Conservation (phyloP, 2,329 filamentous ascomycete genomes). For the Colletotrichum sublineola region DNA sequence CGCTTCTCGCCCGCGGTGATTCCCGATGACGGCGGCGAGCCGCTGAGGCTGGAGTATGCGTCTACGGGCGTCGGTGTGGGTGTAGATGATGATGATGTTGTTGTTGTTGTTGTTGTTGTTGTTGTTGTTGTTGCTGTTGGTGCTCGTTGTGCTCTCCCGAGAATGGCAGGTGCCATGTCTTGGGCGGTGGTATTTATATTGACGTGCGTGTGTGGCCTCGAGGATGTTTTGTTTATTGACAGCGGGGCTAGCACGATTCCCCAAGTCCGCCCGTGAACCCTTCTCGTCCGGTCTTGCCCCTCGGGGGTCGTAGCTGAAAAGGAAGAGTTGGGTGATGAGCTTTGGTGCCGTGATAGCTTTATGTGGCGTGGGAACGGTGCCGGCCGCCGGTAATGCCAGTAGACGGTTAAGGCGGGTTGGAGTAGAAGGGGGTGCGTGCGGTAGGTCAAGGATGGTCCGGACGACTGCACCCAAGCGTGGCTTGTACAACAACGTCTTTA, state of each 20-base stretch:
- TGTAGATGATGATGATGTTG: not conserved
- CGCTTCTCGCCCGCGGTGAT: too few relatives aligned
- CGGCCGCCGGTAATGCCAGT: constrained; percentile 27
- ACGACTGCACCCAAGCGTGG: constrained; percentile 31
- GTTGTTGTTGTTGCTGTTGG: not conserved
- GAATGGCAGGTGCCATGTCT: constrained; percentile 37
- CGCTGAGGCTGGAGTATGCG: constrained; percentile 4
- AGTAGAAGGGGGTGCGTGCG: not conserved
- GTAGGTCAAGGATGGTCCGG: constrained; percentile 15
- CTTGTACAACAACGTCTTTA: constrained; percentile 2
- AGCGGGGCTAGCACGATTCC: constrained; percentile 21
- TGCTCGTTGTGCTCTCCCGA: constrained; percentile 6
- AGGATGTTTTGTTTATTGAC: constrained; percentile 21
- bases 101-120: not conserved
- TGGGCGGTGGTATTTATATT: constrained; percentile 29
- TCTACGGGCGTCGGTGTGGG: constrained; percentile 4
- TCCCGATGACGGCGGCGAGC: not conserved
- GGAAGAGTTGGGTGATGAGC: not conserved
- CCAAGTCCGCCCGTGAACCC: not conserved
- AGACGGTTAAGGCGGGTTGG: constrained; percentile 15
- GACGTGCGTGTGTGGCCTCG: constrained; percentile 24
- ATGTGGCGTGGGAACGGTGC: constrained; percentile 11
- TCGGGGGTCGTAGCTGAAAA: constrained; percentile 12
- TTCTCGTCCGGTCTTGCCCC: not conserved
- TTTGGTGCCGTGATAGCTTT: constrained; percentile 27